These are phyloP conservation scores for Monascus purpureus DNA, from an alignment of 495 filamentous ascomycete species.

Conservation along the genomic window DNA sequence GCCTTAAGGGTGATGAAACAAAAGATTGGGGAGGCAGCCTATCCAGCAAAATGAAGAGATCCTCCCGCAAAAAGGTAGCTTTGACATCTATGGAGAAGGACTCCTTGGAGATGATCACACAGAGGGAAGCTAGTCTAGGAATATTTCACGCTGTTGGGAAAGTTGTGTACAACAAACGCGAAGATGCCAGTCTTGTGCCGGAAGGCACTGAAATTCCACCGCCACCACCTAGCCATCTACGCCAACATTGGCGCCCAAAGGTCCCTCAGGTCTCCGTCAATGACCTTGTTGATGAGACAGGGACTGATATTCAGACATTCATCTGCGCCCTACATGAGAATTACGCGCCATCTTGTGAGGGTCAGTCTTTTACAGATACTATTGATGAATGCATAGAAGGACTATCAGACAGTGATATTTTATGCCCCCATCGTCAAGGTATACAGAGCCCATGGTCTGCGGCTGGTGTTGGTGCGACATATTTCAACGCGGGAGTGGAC, in stretches of 20 bases:
- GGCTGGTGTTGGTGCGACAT: constrained; percentile 27
- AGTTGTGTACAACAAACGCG: constrained; percentile 85
- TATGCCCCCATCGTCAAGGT: constrained; percentile 34
- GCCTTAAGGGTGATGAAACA: constrained; percentile 52
- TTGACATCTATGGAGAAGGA: constrained; percentile 58
- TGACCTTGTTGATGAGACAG: constrained; percentile 70
- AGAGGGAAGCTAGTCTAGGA: constrained; percentile 73
- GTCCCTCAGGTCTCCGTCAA: constrained; percentile 58
- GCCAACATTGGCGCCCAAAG: constrained; percentile 46
- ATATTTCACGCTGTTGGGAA: constrained; percentile 96
- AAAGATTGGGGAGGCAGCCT: constrained; percentile 56
- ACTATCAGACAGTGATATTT: constrained; percentile 75
- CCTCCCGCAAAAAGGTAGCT: constrained; percentile 34
- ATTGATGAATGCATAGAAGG: constrained; percentile 70
- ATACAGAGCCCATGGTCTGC: constrained; percentile 13
- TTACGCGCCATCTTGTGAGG: constrained; percentile 69
- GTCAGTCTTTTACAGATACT: constrained; percentile 39
- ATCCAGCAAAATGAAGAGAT: constrained; percentile 40
- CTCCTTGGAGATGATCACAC: constrained; percentile 59
- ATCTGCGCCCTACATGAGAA: constrained; percentile 92
- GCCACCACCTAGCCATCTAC: constrained; percentile 49
- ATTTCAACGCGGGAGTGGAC: constrained; percentile 43
- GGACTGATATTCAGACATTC: constrained; percentile 79
- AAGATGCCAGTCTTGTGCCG: constrained; percentile 17
- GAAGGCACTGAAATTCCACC: constrained; percentile 14